A percentile compares a stretch with the other conserved stretches of the same genome.
Evolutionary conservation across 176 grass and related monocot species (phyloP).

Genomic region (Typha latifolia): DNA sequence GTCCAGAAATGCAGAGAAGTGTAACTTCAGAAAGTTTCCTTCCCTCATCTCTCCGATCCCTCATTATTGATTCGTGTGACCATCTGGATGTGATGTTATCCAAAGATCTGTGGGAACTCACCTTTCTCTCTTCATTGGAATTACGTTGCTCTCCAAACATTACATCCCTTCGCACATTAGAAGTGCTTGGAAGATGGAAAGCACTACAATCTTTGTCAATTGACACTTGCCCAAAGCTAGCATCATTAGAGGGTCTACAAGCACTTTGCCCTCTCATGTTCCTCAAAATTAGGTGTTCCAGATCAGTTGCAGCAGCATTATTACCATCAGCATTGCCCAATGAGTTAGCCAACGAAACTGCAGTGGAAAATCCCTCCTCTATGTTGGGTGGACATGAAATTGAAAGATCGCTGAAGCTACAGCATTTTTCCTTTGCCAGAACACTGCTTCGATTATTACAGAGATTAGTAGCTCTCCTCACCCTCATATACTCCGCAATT

Average conservation of each 20-base stretch:
- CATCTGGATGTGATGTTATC: not conserved
- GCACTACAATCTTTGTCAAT: not conserved
- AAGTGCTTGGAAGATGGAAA: not conserved
- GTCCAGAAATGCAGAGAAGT: not conserved
- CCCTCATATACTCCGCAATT: not conserved
- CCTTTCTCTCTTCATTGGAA: not conserved
- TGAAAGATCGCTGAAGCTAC: too few relatives aligned
- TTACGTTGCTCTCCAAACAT: not conserved
- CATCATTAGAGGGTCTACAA: conserved; percentile 5
- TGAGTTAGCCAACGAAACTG: too few relatives aligned
- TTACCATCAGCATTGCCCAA: not conserved
- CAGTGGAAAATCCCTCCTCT: too few relatives aligned
- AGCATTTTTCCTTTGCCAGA: too few relatives aligned
- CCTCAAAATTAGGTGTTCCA: not conserved
- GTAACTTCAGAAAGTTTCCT: not conserved
- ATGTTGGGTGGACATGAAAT: too few relatives aligned
- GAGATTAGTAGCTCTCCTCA: too few relatives aligned
- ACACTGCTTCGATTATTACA: too few relatives aligned
- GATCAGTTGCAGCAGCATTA: not conserved
- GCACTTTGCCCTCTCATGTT: not conserved
- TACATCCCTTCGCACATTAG: not conserved
- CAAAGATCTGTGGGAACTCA: not conserved
- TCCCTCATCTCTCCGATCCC: not conserved
- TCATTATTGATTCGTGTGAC: not conserved
- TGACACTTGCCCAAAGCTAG: not conserved